phyloP scores from a whole-genome alignment of 495 filamentous ascomycete genomes.

The Lindgomyces ingoldianus region DNA sequence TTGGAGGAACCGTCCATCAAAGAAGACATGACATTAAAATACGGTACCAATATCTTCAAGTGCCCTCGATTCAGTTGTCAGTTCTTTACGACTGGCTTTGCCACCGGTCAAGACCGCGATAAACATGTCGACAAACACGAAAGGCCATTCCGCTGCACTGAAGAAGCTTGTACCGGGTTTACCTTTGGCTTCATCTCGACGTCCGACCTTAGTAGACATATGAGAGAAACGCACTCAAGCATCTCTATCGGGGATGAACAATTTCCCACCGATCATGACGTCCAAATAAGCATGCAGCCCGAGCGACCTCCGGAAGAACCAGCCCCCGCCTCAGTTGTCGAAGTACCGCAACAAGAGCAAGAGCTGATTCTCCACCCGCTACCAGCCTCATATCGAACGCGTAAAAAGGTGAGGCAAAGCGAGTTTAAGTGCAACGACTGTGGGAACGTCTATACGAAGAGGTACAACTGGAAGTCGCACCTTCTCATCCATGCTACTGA shows the following conservation, averaged over 20 bases:
- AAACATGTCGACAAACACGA: conserved; percentile 19
- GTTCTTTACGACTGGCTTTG: conserved; percentile 15
- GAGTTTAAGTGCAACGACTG: conserved; percentile 1
- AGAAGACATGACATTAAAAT: not conserved
- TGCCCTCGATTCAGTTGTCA: conserved; percentile 20
- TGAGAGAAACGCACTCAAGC: not conserved
- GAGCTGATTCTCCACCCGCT: too few species aligned
- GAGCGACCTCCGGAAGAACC: not conserved
- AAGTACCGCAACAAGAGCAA: not conserved
- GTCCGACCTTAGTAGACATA: not conserved
- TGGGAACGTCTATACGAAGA: not conserved
- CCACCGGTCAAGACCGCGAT: not conserved
- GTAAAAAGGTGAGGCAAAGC: too few species aligned
- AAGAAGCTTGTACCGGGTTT: not conserved
- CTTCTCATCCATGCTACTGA: not conserved
- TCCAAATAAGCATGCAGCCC: not conserved
- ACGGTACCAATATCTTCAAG: conserved; percentile 19
- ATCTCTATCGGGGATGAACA: not conserved
- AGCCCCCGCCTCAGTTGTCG: not conserved
- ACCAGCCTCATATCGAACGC: too few species aligned
- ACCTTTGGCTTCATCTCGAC: conserved; percentile 8
- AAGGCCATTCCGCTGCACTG: conserved; percentile 12
- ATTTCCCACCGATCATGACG: not conserved
- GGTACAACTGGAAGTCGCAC: conserved; percentile 2
- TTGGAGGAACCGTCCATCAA: not conserved